Percentiles rank a stretch among this genome's conserved stretches.
These are phyloP conservation scores for Penicillium nucicola DNA, from an alignment of 495 filamentous ascomycete genomes.

Conservation along the genomic window DNA sequence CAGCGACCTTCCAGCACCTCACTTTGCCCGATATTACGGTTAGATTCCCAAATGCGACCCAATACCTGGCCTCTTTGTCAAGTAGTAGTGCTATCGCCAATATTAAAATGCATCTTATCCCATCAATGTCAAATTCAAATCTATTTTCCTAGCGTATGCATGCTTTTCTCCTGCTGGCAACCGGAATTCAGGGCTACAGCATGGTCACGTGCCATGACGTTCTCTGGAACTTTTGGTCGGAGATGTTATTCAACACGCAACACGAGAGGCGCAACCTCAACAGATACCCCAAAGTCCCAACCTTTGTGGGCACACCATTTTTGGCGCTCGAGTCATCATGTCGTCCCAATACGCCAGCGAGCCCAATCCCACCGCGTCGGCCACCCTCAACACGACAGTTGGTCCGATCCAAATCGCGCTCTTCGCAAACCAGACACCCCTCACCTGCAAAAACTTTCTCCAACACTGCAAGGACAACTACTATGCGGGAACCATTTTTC, in stretches of 20 bases:
- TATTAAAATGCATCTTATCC: neutral
- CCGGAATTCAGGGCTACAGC: neutral
- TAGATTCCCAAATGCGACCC: slow-evolving; percentile 4
- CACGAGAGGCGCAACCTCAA: neutral
- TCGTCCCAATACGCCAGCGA: slow-evolving; percentile 89
- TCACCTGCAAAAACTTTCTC: slow-evolving; percentile 92
- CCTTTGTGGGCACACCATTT: neutral
- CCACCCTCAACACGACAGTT: slow-evolving; percentile 80
- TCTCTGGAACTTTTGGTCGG: slow-evolving; percentile 6
- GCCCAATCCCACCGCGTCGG: slow-evolving; percentile 86
- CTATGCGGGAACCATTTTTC: slow-evolving; percentile 89
- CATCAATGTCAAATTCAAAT: neutral
- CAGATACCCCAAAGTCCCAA: neutral
- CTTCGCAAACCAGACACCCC: slow-evolving; percentile 88
- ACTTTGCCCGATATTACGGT: neutral
- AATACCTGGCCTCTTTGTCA: neutral
- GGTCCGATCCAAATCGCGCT: slow-evolving; percentile 88
- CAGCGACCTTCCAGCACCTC: neutral
- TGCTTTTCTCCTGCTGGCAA: neutral
- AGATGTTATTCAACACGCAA: slow-evolving; percentile 1
- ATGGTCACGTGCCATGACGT: slow-evolving; percentile 26
- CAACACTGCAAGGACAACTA: slow-evolving; percentile 93
- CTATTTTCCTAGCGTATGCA: neutral
- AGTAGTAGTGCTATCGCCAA: no score
- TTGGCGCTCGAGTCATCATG: slow-evolving; percentile 48